phyloP scores from a whole-genome alignment of 805 yeast species.

The Wickerhamomyces bisporus region DNA sequence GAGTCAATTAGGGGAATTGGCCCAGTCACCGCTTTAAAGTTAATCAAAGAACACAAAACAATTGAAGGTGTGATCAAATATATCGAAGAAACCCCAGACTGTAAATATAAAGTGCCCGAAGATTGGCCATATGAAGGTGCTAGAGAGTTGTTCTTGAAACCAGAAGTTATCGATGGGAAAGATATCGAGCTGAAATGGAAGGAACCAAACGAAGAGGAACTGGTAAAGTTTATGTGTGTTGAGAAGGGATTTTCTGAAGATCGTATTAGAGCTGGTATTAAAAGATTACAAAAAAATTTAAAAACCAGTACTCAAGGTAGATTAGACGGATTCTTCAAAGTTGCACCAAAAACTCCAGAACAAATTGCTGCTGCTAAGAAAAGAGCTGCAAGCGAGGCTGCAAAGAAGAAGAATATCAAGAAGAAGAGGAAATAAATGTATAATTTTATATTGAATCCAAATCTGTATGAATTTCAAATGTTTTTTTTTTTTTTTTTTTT shows the following conservation, averaged over 20 bases:
- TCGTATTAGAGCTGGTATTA: constrained; percentile 82
- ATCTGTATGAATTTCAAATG: no score
- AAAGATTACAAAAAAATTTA: constrained; percentile 74
- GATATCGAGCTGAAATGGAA: constrained; percentile 76
- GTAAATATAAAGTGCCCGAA: constrained; percentile 82
- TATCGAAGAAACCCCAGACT: constrained; percentile 44
- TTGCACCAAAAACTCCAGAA: constrained; percentile 46
- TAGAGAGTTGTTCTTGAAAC: constrained; percentile 72
- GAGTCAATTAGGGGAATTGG: constrained; percentile 95
- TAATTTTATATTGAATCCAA: no score
- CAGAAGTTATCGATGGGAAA: constrained; percentile 65
- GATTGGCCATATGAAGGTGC: constrained; percentile 93
- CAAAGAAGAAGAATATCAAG: constrained; percentile 22
- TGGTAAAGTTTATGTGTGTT: constrained; percentile 75
- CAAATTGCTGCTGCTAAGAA: constrained; percentile 30
- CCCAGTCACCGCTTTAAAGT: constrained; percentile 87
- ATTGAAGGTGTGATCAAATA: constrained; percentile 72
- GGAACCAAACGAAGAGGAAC: constrained; percentile 82
- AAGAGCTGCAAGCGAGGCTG: constrained; percentile 24
- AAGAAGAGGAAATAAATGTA: constrained; percentile 13
- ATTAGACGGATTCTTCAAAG: constrained; percentile 86
- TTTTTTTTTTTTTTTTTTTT: no score
- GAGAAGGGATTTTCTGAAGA: constrained; percentile 93
- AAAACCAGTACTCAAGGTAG: constrained; percentile 88
- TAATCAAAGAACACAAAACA: constrained; percentile 79